Evolutionary conservation across 2,329 filamentous ascomycete species (phyloP).

Genomic region (Penicillium janthinellum): DNA sequence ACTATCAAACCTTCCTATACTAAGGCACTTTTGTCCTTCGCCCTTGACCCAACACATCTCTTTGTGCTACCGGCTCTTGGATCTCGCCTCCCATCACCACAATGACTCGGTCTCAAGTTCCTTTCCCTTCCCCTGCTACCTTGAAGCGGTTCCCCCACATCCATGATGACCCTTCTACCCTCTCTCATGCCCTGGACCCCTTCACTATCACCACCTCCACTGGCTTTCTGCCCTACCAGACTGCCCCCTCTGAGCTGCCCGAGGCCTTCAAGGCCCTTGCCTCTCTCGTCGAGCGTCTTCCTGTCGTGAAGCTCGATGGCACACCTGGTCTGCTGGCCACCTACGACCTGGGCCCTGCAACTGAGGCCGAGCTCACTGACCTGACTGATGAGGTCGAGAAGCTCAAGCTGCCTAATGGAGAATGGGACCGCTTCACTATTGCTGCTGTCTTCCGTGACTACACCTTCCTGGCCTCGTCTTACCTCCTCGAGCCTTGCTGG

Average conservation of each 20-base stretch:
- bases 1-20: conserved; percentile 3
- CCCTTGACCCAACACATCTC: background rate
- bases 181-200: conserved; percentile 47
- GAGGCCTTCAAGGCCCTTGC: conserved; percentile 72
- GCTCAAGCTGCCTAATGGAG: conserved; percentile 53
- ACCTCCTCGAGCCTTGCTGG: conserved; percentile 89
- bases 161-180: conserved; percentile 44
- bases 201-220: conserved; percentile 52
- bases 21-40: background rate
- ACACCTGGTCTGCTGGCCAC: conserved; percentile 75
- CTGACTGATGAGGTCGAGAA: conserved; percentile 72
- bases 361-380: conserved; percentile 74
- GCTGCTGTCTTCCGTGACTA: conserved; percentile 91
- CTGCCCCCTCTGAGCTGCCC: conserved; percentile 59
- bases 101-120: conserved; percentile 40
- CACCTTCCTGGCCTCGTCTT: conserved; percentile 84
- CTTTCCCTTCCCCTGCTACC: conserved; percentile 37
- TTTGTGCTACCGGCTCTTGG: background rate
- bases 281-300: conserved; percentile 73
- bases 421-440: conserved; percentile 73
- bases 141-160: conserved; percentile 48
- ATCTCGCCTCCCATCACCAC: conserved; percentile 16
- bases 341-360: conserved; percentile 72
- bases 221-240: conserved; percentile 48
- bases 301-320: conserved; percentile 73